phyloP scores from a whole-genome alignment of 768 basidiomycete genomes.

The Boletus bicolor region DNA sequence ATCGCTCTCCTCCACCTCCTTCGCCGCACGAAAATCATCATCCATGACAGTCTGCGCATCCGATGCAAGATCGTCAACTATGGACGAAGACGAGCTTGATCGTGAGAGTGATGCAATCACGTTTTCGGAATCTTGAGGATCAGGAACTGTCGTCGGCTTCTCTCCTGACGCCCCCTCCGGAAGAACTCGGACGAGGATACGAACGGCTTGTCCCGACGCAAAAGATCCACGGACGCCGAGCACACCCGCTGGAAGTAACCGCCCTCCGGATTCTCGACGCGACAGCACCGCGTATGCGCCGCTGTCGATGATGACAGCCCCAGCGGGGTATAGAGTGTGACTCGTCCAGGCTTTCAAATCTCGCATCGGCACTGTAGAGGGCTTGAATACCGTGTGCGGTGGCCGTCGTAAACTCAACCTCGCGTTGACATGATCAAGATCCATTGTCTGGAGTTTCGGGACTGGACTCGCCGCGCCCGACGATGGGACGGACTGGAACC shows the following conservation, averaged over 20 bases:
- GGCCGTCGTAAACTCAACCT: conserved; percentile 45
- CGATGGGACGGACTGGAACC: conserved; percentile 36
- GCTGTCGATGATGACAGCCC: conserved; percentile 81
- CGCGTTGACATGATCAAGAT: conserved; percentile 24
- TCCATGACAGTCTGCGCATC: conserved; percentile 28
- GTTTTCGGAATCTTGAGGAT: conserved; percentile 18
- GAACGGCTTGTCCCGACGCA: conserved; percentile 92
- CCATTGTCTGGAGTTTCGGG: conserved; percentile 20
- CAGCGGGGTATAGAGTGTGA: conserved; percentile 90
- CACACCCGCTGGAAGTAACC: conserved; percentile 90
- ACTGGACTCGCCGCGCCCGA: conserved; percentile 28
- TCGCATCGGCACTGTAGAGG: conserved; percentile 64
- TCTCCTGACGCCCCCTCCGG: conserved; percentile 23
- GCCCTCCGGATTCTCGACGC: conserved; percentile 82
- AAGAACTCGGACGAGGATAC: conserved; percentile 59
- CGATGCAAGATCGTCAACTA: conserved; percentile 27
- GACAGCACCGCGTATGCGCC: conserved; percentile 88
- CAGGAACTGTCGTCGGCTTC: conserved; percentile 26
- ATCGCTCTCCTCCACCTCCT: conserved; percentile 40
- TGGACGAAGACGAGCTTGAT: conserved; percentile 35
- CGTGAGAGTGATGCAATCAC: conserved; percentile 37
- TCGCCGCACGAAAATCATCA: conserved; percentile 28
- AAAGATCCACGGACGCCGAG: conserved; percentile 83
- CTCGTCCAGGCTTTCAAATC: conserved; percentile 96
- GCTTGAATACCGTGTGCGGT: conserved; percentile 85